These are phyloP conservation scores for Umbilicus rupestris DNA, from an alignment of 164 flowering plant genomes.

Conservation along the genomic window DNA sequence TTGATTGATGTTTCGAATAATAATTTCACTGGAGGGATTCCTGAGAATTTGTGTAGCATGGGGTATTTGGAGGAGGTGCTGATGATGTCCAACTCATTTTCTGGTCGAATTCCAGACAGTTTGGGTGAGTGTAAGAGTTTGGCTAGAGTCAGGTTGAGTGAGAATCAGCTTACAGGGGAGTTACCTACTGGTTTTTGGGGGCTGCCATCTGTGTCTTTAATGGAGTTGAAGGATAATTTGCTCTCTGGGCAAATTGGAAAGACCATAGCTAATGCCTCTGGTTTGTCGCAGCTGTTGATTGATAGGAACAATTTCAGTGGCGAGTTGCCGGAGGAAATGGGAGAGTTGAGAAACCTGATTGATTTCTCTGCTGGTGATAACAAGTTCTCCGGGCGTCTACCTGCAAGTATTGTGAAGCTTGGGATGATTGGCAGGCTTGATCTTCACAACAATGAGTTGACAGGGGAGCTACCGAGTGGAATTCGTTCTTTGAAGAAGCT, in stretches of 20 bases:
- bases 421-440: slow-evolving; percentile 34
- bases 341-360: slow-evolving; percentile 25
- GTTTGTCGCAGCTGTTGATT: slow-evolving; percentile 32
- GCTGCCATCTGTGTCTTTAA: slow-evolving; percentile 40
- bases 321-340: slow-evolving; percentile 46
- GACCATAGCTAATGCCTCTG: slow-evolving; percentile 36
- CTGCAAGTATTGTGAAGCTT: slow-evolving; percentile 31
- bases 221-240: slow-evolving; percentile 40
- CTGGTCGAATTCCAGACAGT: slow-evolving; percentile 44
- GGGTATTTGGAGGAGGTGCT: slow-evolving; percentile 42
- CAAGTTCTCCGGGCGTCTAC: slow-evolving; percentile 31
- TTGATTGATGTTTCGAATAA: slow-evolving; percentile 51
- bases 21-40: slow-evolving; percentile 40
- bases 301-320: slow-evolving; percentile 40
- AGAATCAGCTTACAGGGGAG: slow-evolving; percentile 46
- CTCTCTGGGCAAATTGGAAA: slow-evolving; percentile 38
- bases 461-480: slow-evolving; percentile 43
- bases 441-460: slow-evolving; percentile 38
- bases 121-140: slow-evolving; percentile 38
- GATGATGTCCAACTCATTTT: slow-evolving; percentile 37
- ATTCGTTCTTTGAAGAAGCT: slow-evolving; percentile 41
- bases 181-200: slow-evolving; percentile 64
- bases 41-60: slow-evolving; percentile 31
- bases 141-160: slow-evolving; percentile 36
- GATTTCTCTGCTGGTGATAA: slow-evolving; percentile 35